phyloP scores from a whole-genome alignment of 306 rosid species.

The Prunus armeniaca region DNA sequence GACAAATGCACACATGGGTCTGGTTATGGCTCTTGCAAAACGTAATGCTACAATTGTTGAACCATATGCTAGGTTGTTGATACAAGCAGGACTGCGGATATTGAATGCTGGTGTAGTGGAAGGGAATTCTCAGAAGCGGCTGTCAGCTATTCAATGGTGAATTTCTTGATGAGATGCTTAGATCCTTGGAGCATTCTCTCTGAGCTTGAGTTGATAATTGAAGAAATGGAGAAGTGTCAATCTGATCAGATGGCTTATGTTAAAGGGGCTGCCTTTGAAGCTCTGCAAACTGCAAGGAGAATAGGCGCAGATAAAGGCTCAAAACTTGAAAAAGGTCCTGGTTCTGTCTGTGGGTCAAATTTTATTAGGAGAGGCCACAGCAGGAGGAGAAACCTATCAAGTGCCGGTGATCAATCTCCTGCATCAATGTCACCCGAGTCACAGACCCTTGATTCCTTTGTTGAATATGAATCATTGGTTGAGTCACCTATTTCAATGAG shows the following conservation, averaged over 20 bases:
- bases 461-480: slow-evolving; percentile 54
- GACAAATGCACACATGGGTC: slow-evolving; percentile 70
- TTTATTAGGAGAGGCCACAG: slow-evolving; percentile 43
- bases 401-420: slow-evolving; percentile 47
- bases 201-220: slow-evolving; percentile 60
- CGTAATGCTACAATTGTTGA: slow-evolving; percentile 73
- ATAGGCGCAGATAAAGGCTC: slow-evolving; percentile 44
- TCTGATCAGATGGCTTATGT: slow-evolving; percentile 77
- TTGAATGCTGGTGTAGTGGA: slow-evolving; percentile 51
- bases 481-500: slow-evolving; percentile 57
- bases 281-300: slow-evolving; percentile 73
- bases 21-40: slow-evolving; percentile 82
- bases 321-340: slow-evolving; percentile 44
- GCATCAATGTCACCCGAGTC: slow-evolving; percentile 66
- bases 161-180: slow-evolving; percentile 69
- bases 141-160: slow-evolving; percentile 79
- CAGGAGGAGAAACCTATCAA: slow-evolving; percentile 38
- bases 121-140: slow-evolving; percentile 72
- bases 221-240: slow-evolving; percentile 80
- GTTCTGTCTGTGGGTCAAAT: slow-evolving; percentile 63
- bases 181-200: slow-evolving; percentile 78
- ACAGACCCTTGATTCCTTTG: slow-evolving; percentile 54
- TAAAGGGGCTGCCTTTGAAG: slow-evolving; percentile 85
- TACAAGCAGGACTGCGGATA: slow-evolving; percentile 61
- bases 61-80: slow-evolving; percentile 79